These are phyloP conservation scores for Fusarium duplospermum DNA, from an alignment of 2,329 filamentous ascomycete genomes.

Conservation along the genomic window DNA sequence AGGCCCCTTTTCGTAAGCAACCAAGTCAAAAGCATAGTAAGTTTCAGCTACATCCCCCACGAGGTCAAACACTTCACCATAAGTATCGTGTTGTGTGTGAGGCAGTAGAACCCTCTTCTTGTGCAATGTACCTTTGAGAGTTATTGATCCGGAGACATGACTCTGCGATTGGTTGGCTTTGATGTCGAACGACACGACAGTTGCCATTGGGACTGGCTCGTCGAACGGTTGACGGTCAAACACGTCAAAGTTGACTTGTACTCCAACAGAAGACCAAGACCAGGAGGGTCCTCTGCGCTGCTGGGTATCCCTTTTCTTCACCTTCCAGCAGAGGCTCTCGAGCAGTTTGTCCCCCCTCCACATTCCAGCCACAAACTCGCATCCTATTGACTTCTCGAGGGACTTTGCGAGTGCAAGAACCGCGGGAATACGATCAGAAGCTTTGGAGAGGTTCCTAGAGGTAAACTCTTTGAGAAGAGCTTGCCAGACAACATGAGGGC, in stretches of 20 bases:
- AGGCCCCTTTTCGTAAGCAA: not conserved
- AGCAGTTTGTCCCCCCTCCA: not conserved
- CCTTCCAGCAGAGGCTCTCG: not conserved
- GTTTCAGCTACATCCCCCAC: too few relatives aligned
- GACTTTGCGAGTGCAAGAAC: not conserved
- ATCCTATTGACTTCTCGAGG: not conserved
- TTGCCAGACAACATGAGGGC: not conserved
- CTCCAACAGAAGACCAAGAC: not conserved
- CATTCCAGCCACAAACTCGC: not conserved
- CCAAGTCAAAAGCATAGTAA: not conserved
- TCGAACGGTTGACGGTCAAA: not conserved
- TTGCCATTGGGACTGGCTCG: not conserved
- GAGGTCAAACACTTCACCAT: too few relatives aligned
- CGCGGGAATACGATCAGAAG: not conserved
- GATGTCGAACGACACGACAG: not conserved
- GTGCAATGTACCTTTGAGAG: not conserved
- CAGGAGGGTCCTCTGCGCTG: not conserved
- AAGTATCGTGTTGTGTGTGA: too few relatives aligned
- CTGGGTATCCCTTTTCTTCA: not conserved
- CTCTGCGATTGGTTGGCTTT: not conserved
- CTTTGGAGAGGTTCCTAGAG: not conserved
- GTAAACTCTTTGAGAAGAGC: not conserved
- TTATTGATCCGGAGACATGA: not conserved
- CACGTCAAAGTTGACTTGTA: not conserved
- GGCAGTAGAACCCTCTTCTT: too few relatives aligned